phyloP scores from a whole-genome alignment of 2,329 filamentous ascomycete species.

The Ceratocystis alfenasii region DNA sequence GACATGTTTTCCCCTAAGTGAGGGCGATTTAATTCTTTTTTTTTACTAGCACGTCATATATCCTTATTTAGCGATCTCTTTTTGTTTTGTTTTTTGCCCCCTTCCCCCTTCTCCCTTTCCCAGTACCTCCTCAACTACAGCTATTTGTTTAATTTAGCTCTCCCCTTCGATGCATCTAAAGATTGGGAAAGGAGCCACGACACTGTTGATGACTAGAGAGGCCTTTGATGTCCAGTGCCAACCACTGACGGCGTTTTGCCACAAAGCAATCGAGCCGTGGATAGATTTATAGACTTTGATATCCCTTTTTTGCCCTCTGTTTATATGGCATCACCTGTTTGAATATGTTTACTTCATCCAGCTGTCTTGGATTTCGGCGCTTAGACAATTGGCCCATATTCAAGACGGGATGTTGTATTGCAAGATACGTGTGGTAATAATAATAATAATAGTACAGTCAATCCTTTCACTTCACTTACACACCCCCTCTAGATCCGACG shows the following conservation, averaged over 20 bases:
- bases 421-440: conserved; percentile 20
- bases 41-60: conserved; percentile 11
- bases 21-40: conserved; percentile 6
- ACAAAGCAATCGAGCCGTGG: neutral
- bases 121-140: neutral
- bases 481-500: neutral
- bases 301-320: neutral
- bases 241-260: neutral
- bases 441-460: conserved; percentile 19
- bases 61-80: conserved; percentile 3
- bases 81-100: neutral
- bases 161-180: neutral
- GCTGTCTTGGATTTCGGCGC: neutral
- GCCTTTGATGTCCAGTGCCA: neutral
- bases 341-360: neutral
- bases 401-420: conserved; percentile 12
- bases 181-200: conserved; percentile 11
- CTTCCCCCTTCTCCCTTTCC: too few relatives aligned
- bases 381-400: neutral
- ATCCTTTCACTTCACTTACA: conserved; percentile 10
- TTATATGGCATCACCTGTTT: neutral
- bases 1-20: neutral
- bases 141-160: neutral
- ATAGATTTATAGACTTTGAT: conserved; percentile 14
- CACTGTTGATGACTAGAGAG: neutral